These are phyloP conservation scores for Monosporascus sp. DNA, from an alignment of 2,329 filamentous ascomycete species.

Conservation along the genomic window DNA sequence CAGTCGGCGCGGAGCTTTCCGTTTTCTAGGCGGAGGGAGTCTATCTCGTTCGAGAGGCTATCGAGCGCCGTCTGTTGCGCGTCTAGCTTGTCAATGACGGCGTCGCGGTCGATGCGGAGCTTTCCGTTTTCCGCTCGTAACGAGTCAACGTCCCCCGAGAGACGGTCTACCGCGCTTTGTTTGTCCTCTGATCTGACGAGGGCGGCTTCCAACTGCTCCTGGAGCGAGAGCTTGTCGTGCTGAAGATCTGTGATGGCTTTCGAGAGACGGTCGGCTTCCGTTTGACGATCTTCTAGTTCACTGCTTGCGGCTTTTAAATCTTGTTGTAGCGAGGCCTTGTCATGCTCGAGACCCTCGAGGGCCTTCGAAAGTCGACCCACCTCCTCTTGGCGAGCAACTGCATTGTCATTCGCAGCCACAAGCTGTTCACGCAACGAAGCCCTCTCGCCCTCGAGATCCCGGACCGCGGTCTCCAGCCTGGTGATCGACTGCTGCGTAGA, in stretches of 20 bases:
- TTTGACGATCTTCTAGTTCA: too few species aligned
- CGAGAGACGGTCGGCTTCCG: too few species aligned
- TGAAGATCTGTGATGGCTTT: too few species aligned
- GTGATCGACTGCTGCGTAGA: background rate
- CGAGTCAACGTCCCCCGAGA: background rate
- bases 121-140: background rate
- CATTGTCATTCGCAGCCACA: too few species aligned
- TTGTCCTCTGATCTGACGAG: background rate
- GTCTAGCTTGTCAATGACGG: background rate
- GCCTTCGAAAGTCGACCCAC: too few species aligned
- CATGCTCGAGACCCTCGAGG: too few species aligned
- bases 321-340: too few species aligned
- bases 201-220: background rate
- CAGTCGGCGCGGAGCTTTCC: background rate
- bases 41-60: background rate
- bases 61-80: background rate
- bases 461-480: too few species aligned
- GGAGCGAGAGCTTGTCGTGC: background rate
- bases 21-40: background rate
- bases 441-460: too few species aligned
- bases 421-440: too few species aligned
- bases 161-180: background rate
- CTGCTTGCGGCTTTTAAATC: too few species aligned
- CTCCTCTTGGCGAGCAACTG: too few species aligned
- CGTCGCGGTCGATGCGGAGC: background rate